Conservation (phyloP, 129 eudicot genomes). For the Sambucus nigra region DNA sequence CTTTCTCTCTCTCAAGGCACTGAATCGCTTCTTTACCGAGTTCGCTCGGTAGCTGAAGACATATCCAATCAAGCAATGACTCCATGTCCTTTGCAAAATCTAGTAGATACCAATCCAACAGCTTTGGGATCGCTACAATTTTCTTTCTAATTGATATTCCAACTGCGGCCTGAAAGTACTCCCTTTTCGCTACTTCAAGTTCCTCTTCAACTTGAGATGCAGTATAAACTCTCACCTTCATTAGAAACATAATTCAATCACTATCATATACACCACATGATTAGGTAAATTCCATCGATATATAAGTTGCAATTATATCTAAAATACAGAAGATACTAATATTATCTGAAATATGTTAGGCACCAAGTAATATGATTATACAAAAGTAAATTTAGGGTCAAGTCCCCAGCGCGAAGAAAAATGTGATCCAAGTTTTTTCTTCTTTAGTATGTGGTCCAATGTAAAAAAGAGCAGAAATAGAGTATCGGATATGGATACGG, state of each 20-base stretch:
- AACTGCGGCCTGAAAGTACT: conserved; percentile 68
- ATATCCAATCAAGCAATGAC: conserved; percentile 70
- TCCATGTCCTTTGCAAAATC: conserved; percentile 80
- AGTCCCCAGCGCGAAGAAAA: too few relatives aligned
- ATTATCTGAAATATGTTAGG: not conserved
- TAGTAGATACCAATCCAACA: conserved; percentile 78
- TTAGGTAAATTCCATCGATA: not conserved
- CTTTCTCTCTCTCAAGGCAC: conserved; percentile 46
- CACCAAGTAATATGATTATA: conserved; percentile 4
- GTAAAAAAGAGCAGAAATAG: too few relatives aligned
- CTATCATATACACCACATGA: too few relatives aligned
- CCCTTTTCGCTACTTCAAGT: conserved; percentile 67
- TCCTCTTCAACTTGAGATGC: conserved; percentile 57
- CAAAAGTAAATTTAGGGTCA: too few relatives aligned
- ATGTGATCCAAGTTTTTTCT: too few relatives aligned
- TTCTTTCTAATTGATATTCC: conserved; percentile 54
- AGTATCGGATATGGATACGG: too few relatives aligned
- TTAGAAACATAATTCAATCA: too few relatives aligned
- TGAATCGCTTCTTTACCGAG: conserved; percentile 62
- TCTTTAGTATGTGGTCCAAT: too few relatives aligned
- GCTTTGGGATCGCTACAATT: conserved; percentile 47
- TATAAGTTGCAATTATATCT: not conserved
- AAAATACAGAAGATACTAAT: not conserved
- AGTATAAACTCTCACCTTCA: conserved; percentile 75
- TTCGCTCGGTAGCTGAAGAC: conserved; percentile 71